phyloP scores from a whole-genome alignment of 352 stramenopile genomes.

The Aphanomyces stellatus region DNA sequence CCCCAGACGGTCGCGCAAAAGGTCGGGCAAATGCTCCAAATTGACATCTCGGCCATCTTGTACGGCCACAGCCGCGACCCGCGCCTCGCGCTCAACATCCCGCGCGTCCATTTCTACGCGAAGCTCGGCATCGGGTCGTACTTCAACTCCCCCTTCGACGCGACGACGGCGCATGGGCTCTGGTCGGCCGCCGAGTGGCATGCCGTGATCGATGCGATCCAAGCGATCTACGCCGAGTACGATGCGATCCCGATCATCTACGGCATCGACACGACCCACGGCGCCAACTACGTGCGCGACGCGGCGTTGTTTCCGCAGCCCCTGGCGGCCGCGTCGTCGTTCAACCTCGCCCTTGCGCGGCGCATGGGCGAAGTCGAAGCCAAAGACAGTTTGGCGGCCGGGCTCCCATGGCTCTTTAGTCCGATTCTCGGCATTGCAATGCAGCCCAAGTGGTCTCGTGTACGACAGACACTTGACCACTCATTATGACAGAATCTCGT shows the following conservation, averaged over 20 bases:
- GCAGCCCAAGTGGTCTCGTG: slow-evolving; percentile 77
- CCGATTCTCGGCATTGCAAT: slow-evolving; percentile 84
- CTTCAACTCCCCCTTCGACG: slow-evolving; percentile 64
- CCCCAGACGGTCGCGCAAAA: slow-evolving; percentile 17
- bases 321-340: slow-evolving; percentile 82
- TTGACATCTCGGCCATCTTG: slow-evolving; percentile 80
- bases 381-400: slow-evolving; percentile 75
- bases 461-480: neutral
- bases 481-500: neutral
- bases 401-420: slow-evolving; percentile 87
- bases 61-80: slow-evolving; percentile 28
- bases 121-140: slow-evolving; percentile 83
- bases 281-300: slow-evolving; percentile 77
- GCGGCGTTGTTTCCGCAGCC: slow-evolving; percentile 82
- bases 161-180: neutral
- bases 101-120: slow-evolving; percentile 55
- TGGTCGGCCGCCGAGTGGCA: slow-evolving; percentile 70
- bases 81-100: slow-evolving; percentile 36
- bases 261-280: slow-evolving; percentile 88
- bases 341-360: slow-evolving; percentile 74
- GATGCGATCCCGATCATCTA: slow-evolving; percentile 66
- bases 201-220: slow-evolving; percentile 54
- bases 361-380: slow-evolving; percentile 59
- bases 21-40: slow-evolving; percentile 87
- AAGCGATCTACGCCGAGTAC: slow-evolving; percentile 63